Conservation (phyloP, 179 eudicot species). For the Spinacia oleracea region DNA sequence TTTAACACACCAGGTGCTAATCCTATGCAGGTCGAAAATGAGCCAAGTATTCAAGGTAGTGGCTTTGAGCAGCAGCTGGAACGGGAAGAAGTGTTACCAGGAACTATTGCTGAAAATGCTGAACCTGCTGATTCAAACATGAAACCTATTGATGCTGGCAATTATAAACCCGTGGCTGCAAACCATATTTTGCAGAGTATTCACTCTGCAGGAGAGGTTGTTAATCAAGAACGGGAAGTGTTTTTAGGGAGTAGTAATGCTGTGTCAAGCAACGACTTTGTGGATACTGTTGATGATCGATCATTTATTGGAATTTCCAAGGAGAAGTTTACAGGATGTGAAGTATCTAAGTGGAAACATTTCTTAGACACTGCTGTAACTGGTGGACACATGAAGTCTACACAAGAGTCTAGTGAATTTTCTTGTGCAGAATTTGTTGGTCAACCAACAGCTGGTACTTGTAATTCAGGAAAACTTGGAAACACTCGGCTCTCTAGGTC, state of each 20-base stretch:
- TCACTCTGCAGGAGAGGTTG: conserved; percentile 12
- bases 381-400: conserved; percentile 24
- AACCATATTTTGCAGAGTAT: neutral
- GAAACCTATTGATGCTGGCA: conserved; percentile 21
- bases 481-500: conserved; percentile 15
- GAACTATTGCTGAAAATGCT: conserved; percentile 19
- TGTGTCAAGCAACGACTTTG: conserved; percentile 16
- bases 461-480: conserved; percentile 22
- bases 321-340: conserved; percentile 27
- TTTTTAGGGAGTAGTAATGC: conserved; percentile 21
- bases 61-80: conserved; percentile 29
- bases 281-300: conserved; percentile 18
- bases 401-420: conserved; percentile 42
- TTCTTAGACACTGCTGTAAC: conserved; percentile 22
- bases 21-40: conserved; percentile 30
- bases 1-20: conserved; percentile 27
- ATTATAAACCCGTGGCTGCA: conserved; percentile 4
- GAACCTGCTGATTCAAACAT: conserved; percentile 30
- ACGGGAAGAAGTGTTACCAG: conserved; percentile 32
- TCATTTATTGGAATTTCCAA: conserved; percentile 17
- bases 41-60: conserved; percentile 27
- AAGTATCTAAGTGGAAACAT: conserved; percentile 22
- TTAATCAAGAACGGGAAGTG: conserved; percentile 19
- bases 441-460: conserved; percentile 8
- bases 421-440: conserved; percentile 21